These are phyloP conservation scores for Xerocomus brunneocitrinus DNA, from an alignment of 768 basidiomycete species.

Conservation along the genomic window DNA sequence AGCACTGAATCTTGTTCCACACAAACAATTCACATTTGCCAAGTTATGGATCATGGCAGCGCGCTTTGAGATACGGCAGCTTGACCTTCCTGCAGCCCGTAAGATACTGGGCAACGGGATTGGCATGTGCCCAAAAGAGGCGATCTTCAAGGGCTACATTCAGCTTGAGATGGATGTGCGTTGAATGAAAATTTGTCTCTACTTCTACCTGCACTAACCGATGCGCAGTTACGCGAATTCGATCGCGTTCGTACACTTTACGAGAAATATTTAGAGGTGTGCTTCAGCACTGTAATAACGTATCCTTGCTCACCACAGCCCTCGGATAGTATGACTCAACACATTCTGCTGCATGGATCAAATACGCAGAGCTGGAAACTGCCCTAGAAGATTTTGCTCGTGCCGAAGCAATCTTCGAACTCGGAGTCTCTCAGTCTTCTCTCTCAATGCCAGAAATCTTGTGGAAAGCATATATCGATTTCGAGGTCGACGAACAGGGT, in stretches of 20 bases:
- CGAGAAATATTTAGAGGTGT: slow-evolving; percentile 89
- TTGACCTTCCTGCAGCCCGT: slow-evolving; percentile 79
- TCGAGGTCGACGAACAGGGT: slow-evolving; percentile 85
- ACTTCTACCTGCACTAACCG: slow-evolving; percentile 5
- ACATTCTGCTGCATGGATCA: slow-evolving; percentile 93
- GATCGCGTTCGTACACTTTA: slow-evolving; percentile 89
- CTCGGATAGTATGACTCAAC: slow-evolving; percentile 70
- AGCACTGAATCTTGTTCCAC: slow-evolving; percentile 82
- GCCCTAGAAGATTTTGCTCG: slow-evolving; percentile 84
- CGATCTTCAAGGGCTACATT: slow-evolving; percentile 93
- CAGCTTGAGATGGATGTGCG: slow-evolving; percentile 86
- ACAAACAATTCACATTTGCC: slow-evolving; percentile 96
- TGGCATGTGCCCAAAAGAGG: slow-evolving; percentile 95
- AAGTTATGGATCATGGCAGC: slow-evolving; percentile 95
- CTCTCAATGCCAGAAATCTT: slow-evolving; percentile 93
- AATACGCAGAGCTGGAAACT: slow-evolving; percentile 87
- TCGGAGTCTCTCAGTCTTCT: slow-evolving; percentile 76
- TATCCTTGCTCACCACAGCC: not conserved
- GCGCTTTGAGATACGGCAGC: slow-evolving; percentile 81
- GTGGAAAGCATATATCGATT: slow-evolving; percentile 96
- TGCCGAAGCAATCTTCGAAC: slow-evolving; percentile 90
- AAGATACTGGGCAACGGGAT: slow-evolving; percentile 88
- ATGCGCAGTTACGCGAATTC: slow-evolving; percentile 79
- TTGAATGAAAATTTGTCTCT: slow-evolving; percentile 3
- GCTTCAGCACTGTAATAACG: slow-evolving; percentile 9